These are phyloP conservation scores for Apiospora hydei DNA, from an alignment of 2,329 filamentous ascomycete genomes.

Conservation along the genomic window DNA sequence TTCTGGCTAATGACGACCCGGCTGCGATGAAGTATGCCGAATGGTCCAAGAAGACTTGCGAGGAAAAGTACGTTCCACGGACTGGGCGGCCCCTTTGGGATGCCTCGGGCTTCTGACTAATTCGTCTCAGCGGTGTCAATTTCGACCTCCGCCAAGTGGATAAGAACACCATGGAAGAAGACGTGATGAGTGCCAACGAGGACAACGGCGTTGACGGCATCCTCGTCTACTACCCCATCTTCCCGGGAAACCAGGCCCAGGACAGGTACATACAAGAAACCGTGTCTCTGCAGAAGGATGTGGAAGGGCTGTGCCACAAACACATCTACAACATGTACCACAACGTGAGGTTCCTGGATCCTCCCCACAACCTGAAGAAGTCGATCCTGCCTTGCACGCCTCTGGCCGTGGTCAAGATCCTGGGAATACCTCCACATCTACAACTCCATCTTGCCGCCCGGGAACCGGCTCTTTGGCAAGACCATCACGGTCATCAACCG, in stretches of 20 bases:
- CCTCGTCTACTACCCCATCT: constrained; percentile 99
- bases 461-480: constrained; percentile 91
- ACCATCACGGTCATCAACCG: constrained; percentile 97
- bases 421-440: constrained; percentile 95
- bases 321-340: constrained; percentile 99
- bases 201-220: constrained; percentile 83
- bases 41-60: constrained; percentile 95
- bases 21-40: constrained; percentile 93
- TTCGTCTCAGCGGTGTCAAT: constrained; percentile 74
- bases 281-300: constrained; percentile 88
- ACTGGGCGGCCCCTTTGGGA: constrained; percentile 22
- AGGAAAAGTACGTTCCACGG: constrained; percentile 79
- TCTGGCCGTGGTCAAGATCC: constrained; percentile 93
- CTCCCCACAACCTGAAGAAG: constrained; percentile 79
- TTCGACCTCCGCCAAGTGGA: constrained; percentile 86
- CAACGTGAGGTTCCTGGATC: constrained; percentile 93
- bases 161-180: constrained; percentile 89
- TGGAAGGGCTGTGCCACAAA: constrained; percentile 91
- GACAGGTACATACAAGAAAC: constrained; percentile 97
- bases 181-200: constrained; percentile 83
- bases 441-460: constrained; percentile 91
- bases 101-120: constrained; percentile 26
- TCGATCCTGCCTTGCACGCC: constrained; percentile 95
- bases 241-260: constrained; percentile 78
- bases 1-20: constrained; percentile 90